Conservation (phyloP, 1,284 basidiomycete species). For the Ustilago cynodontis region DNA sequence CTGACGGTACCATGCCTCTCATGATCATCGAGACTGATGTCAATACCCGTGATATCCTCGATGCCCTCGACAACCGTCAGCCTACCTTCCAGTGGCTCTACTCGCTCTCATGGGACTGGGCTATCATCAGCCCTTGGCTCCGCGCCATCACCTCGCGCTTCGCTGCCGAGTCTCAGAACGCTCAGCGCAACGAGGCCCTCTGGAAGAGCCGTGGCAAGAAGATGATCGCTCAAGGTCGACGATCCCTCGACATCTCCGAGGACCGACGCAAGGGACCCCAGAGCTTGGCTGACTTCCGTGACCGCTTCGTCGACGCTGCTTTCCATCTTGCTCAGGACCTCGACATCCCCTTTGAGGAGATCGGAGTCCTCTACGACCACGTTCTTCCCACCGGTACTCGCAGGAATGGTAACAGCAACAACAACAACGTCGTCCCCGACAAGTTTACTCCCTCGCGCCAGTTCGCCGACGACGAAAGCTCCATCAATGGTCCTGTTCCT, state of each 20-base stretch:
- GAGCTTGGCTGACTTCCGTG: slow-evolving; percentile 71
- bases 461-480: slow-evolving; percentile 60
- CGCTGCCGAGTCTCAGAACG: slow-evolving; percentile 38
- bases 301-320: slow-evolving; percentile 72
- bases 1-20: slow-evolving; percentile 73
- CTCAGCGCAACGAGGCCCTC: slow-evolving; percentile 53
- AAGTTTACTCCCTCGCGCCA: slow-evolving; percentile 46
- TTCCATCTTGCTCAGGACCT: slow-evolving; percentile 72
- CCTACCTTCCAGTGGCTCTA: slow-evolving; percentile 74
- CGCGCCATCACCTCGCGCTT: slow-evolving; percentile 70
- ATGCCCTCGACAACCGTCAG: slow-evolving; percentile 72
- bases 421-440: slow-evolving; percentile 22
- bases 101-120: slow-evolving; percentile 73
- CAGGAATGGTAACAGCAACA: slow-evolving; percentile 15
- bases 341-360: slow-evolving; percentile 71
- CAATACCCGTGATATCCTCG: slow-evolving; percentile 70
- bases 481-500: slow-evolving; percentile 54
- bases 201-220: slow-evolving; percentile 52
- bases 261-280: slow-evolving; percentile 47
- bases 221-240: slow-evolving; percentile 57
- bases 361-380: slow-evolving; percentile 77
- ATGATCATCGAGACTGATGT: slow-evolving; percentile 73
- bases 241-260: slow-evolving; percentile 47
- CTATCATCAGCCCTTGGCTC: slow-evolving; percentile 72
- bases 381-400: slow-evolving; percentile 72